Evolutionary conservation across 176 grass and related monocot genomes (phyloP).

Genomic region (Phyllostachys edulis): DNA sequence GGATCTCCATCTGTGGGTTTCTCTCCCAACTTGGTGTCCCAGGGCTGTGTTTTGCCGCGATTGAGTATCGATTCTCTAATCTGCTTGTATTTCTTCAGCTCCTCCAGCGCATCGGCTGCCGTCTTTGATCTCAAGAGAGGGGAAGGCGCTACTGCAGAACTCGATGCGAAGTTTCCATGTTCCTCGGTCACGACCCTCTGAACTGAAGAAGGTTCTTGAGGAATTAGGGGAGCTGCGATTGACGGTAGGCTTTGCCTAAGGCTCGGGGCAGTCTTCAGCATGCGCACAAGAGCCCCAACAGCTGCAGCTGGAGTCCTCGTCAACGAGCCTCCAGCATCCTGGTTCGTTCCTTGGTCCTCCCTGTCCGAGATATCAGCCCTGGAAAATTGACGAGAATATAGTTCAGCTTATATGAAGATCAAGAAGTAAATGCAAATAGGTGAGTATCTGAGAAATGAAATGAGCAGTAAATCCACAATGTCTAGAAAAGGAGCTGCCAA

Average conservation of each 20-base stretch:
- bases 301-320: conserved; percentile 55
- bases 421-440: background rate
- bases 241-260: conserved; percentile 41
- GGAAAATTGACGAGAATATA: conserved; percentile 7
- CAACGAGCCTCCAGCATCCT: conserved; percentile 24
- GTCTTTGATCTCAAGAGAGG: conserved; percentile 44
- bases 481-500: background rate
- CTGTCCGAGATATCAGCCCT: conserved; percentile 48
- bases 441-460: background rate
- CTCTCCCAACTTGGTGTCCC: conserved; percentile 9
- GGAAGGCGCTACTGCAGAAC: conserved; percentile 24
- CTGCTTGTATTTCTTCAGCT: conserved; percentile 62
- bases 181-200: conserved; percentile 51
- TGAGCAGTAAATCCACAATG: background rate
- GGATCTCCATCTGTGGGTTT: conserved; percentile 32
- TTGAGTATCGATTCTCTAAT: conserved; percentile 50
- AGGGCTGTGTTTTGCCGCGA: conserved; percentile 15
- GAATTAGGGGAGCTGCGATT: conserved; percentile 1
- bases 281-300: conserved; percentile 59
- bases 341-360: conserved; percentile 8
- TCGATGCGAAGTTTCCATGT: conserved; percentile 22
- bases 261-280: conserved; percentile 59
- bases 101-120: conserved; percentile 55
- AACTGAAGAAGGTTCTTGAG: conserved; percentile 44
- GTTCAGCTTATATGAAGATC: conserved; percentile 1